Conservation (phyloP, 495 filamentous ascomycete genomes). For the Podospora pseudoanserina region DNA sequence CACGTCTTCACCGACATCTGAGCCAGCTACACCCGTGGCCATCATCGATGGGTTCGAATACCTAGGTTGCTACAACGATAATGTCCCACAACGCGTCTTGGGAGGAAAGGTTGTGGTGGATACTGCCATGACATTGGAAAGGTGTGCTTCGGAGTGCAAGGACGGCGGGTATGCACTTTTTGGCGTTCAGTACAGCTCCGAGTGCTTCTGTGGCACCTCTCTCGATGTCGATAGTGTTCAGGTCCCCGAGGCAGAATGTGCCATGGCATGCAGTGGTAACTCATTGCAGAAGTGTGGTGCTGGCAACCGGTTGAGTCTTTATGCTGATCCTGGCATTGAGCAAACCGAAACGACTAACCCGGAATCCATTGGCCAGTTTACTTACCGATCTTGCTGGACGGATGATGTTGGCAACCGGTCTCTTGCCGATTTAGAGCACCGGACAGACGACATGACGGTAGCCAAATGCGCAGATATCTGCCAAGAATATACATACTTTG, state of each 20-base stretch:
- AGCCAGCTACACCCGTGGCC: conserved; percentile 23
- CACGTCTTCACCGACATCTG: conserved; percentile 37
- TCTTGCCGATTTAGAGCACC: neutral
- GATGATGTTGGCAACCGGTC: conserved; percentile 7
- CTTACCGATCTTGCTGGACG: conserved; percentile 3
- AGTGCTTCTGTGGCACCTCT: conserved; percentile 64
- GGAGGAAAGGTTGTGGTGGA: conserved; percentile 49
- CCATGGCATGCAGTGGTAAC: conserved; percentile 53
- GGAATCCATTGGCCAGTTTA: conserved; percentile 7
- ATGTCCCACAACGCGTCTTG: conserved; percentile 54
- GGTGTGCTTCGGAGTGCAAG: conserved; percentile 54
- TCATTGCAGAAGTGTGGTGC: conserved; percentile 52
- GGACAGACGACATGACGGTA: conserved; percentile 5
- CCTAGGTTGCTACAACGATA: conserved; percentile 58
- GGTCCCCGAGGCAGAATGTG: conserved; percentile 52
- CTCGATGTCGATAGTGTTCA: conserved; percentile 37
- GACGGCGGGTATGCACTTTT: conserved; percentile 50
- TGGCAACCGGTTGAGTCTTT: conserved; percentile 50
- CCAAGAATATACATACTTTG: conserved; percentile 9
- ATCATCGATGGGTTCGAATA: conserved; percentile 54
- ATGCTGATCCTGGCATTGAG: conserved; percentile 22
- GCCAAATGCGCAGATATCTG: conserved; percentile 4
- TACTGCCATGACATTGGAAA: conserved; percentile 53
- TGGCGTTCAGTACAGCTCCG: conserved; percentile 62
- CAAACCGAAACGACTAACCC: neutral